These are phyloP conservation scores for Solanum peruvianum DNA, from an alignment of 257 asterid species.

Conservation along the genomic window DNA sequence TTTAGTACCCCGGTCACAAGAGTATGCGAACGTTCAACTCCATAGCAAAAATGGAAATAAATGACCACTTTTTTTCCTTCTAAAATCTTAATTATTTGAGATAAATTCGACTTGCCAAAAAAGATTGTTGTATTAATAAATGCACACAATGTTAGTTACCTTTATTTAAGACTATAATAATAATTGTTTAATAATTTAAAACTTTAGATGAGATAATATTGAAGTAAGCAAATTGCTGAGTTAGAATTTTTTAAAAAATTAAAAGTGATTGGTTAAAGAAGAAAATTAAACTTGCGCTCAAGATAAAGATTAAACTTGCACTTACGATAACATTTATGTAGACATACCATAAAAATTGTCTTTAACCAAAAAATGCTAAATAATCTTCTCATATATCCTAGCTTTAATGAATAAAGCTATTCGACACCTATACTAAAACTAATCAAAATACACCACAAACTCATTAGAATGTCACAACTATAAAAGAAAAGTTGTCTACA, in stretches of 20 bases:
- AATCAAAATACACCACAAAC: not conserved
- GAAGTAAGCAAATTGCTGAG: not conserved
- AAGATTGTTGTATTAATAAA: not conserved
- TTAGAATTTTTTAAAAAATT: not conserved
- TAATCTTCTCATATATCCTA: not conserved
- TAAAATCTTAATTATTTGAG: not conserved
- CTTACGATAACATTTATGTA: not conserved
- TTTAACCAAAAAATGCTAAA: not conserved
- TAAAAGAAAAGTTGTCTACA: not conserved
- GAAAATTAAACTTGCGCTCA: not conserved
- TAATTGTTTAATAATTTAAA: not conserved
- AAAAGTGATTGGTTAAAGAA: not conserved
- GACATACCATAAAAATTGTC: not conserved
- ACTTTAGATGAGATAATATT: not conserved
- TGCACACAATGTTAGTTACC: not conserved
- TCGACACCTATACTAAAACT: not conserved
- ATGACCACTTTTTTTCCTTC: not conserved
- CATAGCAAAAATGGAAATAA: not conserved
- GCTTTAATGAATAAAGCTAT: not conserved
- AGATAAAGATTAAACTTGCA: not conserved
- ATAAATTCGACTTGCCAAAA: not conserved
- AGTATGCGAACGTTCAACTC: not conserved
- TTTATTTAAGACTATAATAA: not conserved
- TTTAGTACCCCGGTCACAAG: not conserved
- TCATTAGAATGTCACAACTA: not conserved